Evolutionary conservation across 1,284 basidiomycete genomes (phyloP).

Genomic region (Cutaneotrichosporon cavernicola): DNA sequence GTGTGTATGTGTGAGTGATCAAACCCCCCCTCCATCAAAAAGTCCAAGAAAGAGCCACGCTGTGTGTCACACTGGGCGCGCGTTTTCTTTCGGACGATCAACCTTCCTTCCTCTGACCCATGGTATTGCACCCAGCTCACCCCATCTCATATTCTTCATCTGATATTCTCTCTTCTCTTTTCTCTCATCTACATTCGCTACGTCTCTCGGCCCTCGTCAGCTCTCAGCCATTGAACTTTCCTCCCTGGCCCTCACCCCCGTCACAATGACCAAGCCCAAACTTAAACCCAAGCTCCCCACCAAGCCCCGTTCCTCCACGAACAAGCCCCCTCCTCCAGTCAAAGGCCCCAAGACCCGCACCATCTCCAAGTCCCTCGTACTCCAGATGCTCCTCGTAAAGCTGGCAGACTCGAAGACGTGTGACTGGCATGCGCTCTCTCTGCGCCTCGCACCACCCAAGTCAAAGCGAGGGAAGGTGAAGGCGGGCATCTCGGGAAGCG

Average conservation of each 20-base stretch:
- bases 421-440: conserved; percentile 38
- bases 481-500: conserved; percentile 25
- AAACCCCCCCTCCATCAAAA: too few relatives aligned
- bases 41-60: neutral
- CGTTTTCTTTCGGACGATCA: neutral
- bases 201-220: neutral
- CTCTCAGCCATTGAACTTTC: neutral
- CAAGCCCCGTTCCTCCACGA: neutral
- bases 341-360: neutral
- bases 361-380: conserved; percentile 27
- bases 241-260: neutral
- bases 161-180: neutral
- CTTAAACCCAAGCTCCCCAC: neutral
- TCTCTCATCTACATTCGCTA: too few relatives aligned
- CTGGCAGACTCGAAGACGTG: conserved; percentile 32
- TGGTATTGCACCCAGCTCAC: neutral
- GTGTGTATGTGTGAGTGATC: too few relatives aligned
- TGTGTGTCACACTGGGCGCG: neutral
- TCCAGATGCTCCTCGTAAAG: conserved; percentile 35
- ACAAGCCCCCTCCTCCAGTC: neutral
- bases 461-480: neutral
- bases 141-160: neutral
- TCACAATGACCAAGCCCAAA: conserved; percentile 9
- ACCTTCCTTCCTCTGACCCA: neutral
- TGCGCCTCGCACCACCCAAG: conserved; percentile 13